Conservation (phyloP, 805 yeast genomes). For the Schizosaccharomyces osmophilus region DNA sequence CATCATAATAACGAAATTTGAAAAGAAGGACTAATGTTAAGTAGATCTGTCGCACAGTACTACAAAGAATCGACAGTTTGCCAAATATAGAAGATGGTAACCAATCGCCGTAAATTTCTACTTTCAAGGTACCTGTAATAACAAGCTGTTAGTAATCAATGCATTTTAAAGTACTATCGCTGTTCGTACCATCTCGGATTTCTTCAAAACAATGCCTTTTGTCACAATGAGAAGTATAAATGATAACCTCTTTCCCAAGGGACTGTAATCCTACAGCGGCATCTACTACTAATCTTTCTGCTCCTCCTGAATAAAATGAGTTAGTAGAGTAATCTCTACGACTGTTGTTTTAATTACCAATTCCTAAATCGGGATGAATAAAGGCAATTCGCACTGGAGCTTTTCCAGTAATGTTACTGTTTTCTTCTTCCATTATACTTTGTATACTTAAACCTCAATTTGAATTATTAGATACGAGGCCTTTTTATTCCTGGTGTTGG, state of each 20-base stretch:
- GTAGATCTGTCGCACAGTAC: constrained; percentile 59
- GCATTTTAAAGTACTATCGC: background rate
- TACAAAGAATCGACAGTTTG: constrained; percentile 50
- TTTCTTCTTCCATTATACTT: too few relatives aligned
- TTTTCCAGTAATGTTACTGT: background rate
- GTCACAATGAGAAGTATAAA: constrained; percentile 84
- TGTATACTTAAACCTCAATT: too few relatives aligned
- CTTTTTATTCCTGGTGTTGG: too few relatives aligned
- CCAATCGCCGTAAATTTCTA: constrained; percentile 55
- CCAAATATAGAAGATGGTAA: constrained; percentile 48
- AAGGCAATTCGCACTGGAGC: constrained; percentile 37
- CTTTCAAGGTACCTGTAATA: constrained; percentile 21
- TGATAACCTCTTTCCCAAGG: constrained; percentile 32
- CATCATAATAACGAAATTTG: constrained; percentile 30
- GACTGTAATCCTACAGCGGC: constrained; percentile 72
- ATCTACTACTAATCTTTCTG: constrained; percentile 89
- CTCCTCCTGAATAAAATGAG: constrained; percentile 30
- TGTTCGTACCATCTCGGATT: constrained; percentile 24
- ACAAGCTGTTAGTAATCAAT: background rate
- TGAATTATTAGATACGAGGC: too few relatives aligned
- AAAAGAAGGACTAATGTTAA: constrained; percentile 25
- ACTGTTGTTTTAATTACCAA: constrained; percentile 22
- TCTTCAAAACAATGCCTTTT: constrained; percentile 75
- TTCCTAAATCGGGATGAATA: constrained; percentile 87
- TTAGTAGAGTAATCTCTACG: background rate